These are phyloP conservation scores for Friedmanniomyces simplex DNA, from an alignment of 495 filamentous ascomycete species.

Conservation along the genomic window DNA sequence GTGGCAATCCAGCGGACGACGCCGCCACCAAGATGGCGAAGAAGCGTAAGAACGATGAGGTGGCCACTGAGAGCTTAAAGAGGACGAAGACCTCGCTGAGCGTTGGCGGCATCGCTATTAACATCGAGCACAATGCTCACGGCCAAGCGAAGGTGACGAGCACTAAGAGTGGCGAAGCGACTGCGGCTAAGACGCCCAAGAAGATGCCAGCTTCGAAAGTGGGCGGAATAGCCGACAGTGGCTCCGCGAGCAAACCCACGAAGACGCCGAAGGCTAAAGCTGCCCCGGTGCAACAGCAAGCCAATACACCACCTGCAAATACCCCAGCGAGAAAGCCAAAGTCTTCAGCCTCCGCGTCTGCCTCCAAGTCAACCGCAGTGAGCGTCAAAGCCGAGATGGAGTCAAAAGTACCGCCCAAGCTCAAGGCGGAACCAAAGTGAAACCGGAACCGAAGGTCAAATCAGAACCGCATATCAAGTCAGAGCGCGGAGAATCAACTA, in stretches of 20 bases:
- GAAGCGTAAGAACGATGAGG: conserved; percentile 1
- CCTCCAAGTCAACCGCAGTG: background rate
- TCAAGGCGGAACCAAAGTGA: background rate
- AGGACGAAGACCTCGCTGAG: conserved; percentile 7
- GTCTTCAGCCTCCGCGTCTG: background rate
- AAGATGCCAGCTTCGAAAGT: background rate
- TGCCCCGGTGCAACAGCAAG: background rate
- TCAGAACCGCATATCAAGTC: conserved; percentile 16
- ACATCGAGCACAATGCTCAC: conserved; percentile 3
- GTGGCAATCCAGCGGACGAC: conserved; percentile 5
- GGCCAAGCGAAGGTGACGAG: background rate
- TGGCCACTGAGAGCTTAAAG: background rate
- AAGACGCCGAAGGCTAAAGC: background rate
- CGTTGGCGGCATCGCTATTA: conserved; percentile 5
- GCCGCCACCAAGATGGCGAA: conserved; percentile 9
- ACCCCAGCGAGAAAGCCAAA: background rate
- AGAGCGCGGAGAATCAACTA: conserved; percentile 19
- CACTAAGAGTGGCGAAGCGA: background rate
- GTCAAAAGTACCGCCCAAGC: background rate
- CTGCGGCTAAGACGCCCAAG: background rate
- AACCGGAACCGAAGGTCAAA: conserved; percentile 15
- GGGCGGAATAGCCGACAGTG: background rate
- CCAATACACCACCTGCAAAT: background rate
- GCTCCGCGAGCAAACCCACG: background rate
- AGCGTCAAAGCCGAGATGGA: background rate